Base-by-base conservation (phyloP, 768 basidiomycete genomes). In the Neoboletus brunneissimus region DNA sequence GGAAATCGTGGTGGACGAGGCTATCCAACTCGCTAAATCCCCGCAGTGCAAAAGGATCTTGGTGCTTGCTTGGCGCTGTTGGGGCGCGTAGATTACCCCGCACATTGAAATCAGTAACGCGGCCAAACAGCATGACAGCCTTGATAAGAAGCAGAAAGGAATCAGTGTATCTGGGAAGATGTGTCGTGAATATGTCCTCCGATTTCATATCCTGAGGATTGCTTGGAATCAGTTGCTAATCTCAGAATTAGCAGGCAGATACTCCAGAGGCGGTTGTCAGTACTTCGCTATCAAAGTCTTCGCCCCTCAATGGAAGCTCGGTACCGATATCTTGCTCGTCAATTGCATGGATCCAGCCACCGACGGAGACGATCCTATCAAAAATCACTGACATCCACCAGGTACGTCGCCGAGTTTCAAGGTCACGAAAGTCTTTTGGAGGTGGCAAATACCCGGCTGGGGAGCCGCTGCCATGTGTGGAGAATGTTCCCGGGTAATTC, bases 361-460 rank as follows among this genome's bases (percentile, higher is more conserved):
- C 90, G 25, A 87, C 82, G 37, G 86, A 87, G 35, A 82, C 83
- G 46, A 91, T 90, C 29, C 91, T 86, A 70, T 94, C 91, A 68
- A 93, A 92, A 45, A 91, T 73, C 40, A 94, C 84, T 20, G 89
- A 86, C 88, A 91, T 91, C 91, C 91, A 94, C 91, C 91, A 94
- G 5, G 90, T 88, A 51, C 91, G 80, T 48, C 91, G 79, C 57
- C 91, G 78, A 42, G 82, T 85, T 72, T 94, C 91, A 53, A 91
- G 72, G 60, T 93, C 91, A 20, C 81, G 81, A 42, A 83, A 68
- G 67, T 88, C 87, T 67, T 82, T 89, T 0, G 91, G 91, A 15
- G 91, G 88, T 4, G 87, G 84, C 15, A 94, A 75, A 70, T 91
- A 94, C 42, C 89, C 89, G 15, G 85, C 86, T 11, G 88, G 85